Percentiles rank a stretch among this genome's conserved stretches.
phyloP scores from a whole-genome alignment of 2,329 filamentous ascomycete species.

The Fusarium goolgardi region DNA sequence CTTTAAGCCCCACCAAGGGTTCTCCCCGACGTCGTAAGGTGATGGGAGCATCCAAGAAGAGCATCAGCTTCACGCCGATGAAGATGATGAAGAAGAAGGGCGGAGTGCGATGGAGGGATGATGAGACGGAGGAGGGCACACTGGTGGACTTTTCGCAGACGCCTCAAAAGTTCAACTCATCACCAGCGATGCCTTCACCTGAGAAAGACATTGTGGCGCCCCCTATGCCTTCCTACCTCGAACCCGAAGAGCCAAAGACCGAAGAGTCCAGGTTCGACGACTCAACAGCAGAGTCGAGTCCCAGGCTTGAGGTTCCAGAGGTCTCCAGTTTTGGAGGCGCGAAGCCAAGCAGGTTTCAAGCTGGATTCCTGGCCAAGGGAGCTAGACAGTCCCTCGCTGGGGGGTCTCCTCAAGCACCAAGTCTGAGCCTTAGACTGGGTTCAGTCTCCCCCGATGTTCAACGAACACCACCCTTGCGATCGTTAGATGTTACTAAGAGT shows the following conservation, averaged over 20 bases:
- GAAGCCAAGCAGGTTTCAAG: slow-evolving; percentile 83
- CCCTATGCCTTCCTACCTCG: slow-evolving; percentile 36
- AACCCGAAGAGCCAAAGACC: slow-evolving; percentile 20
- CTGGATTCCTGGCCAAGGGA: slow-evolving; percentile 80
- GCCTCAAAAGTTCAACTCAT: slow-evolving; percentile 74
- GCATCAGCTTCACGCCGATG: slow-evolving; percentile 82
- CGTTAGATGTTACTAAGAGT: slow-evolving; percentile 61
- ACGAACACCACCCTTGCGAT: slow-evolving; percentile 59
- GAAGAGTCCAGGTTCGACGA: background rate
- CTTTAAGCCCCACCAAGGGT: slow-evolving; percentile 70
- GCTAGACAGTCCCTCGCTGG: slow-evolving; percentile 57
- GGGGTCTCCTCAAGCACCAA: slow-evolving; percentile 69
- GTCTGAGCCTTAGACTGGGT: slow-evolving; percentile 67
- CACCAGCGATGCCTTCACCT: slow-evolving; percentile 59
- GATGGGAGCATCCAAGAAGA: slow-evolving; percentile 70
- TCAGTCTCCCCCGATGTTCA: slow-evolving; percentile 54
- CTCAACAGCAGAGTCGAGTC: slow-evolving; percentile 57
- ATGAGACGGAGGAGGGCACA: slow-evolving; percentile 82
- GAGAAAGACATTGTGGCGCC: slow-evolving; percentile 52
- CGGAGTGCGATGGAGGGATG: slow-evolving; percentile 91
- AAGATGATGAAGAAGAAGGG: slow-evolving; percentile 82
- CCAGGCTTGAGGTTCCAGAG: slow-evolving; percentile 68
- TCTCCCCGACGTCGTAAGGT: slow-evolving; percentile 85
- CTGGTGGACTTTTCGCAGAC: slow-evolving; percentile 93
- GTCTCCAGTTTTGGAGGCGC: slow-evolving; percentile 47